Evolutionary conservation across 768 basidiomycete species (phyloP), one percentile per base, ranked within the genome.

Genomic region (Coprinopsis marcescibilis): DNA sequence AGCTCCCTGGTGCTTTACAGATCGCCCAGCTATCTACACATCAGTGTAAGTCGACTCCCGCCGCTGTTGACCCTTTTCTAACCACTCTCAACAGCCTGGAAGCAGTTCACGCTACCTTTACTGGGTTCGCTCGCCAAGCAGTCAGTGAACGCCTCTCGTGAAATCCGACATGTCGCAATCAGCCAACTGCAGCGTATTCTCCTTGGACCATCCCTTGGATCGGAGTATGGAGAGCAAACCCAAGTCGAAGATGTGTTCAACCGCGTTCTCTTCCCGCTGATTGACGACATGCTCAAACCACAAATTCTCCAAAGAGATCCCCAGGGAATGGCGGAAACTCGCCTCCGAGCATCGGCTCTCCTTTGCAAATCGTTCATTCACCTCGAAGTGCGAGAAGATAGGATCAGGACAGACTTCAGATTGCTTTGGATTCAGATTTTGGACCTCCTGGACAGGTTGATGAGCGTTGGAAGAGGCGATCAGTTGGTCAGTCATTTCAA

Each of bases 291-390:
- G 14, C 68, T 97, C 52, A 89, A 87, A 56, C 84, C 89, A 0
- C 83, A 92, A 50, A 79, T 87, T 14, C 81, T 82, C 60, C 68
- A 77, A 41, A 73, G 83, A 19, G 94, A 96, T 60, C 85, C 89
- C 0, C 72, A 78, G 53, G 92, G 90, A 23, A 89, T 97, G 81
- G 78, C 85, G 3, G 95, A 98, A 67, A 94, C 90, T 6, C 78
- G 95, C 3, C 62, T 97, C 26, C 77, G 89, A 23, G 93, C 88
- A 3, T 86, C 85, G 23, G 89, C 86, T n/a, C 67, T 98, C 46
- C 71, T 96, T 26, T 96, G 93, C 76, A 96, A 96, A 68, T 80
- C 83, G 10, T 98, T 99, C 68, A 86, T 98, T 77, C 91, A 95
- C 56, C 87, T 92, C 49, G 85, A 92, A 52, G 72, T 91, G 33